Percentiles rank a stretch among this genome's conserved stretches.
Conservation (phyloP, 164 flowering plant genomes). For the Vitis riparia region DNA sequence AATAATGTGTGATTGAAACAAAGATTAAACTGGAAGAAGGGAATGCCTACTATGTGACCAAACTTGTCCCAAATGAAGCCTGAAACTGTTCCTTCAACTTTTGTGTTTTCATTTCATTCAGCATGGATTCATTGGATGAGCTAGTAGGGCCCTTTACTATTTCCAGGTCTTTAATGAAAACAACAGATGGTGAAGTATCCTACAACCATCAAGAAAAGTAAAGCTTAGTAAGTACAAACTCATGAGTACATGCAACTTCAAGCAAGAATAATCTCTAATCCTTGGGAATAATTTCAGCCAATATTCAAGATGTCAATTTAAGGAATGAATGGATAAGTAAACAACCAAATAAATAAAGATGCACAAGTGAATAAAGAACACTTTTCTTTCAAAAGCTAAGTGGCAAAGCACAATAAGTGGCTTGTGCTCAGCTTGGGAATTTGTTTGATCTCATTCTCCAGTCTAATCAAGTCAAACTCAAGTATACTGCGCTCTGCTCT, state of each 20-base stretch:
- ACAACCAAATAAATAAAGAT: no score
- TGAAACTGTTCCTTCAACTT: conserved; percentile 93
- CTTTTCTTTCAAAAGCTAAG: no score
- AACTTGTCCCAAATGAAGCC: conserved; percentile 92
- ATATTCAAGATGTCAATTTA: no score
- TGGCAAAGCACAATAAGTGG: no score
- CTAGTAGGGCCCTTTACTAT: conserved; percentile 36
- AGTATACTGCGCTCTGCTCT: no score
- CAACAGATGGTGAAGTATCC: conserved; percentile 82
- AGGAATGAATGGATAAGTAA: no score
- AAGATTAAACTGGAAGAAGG: no score
- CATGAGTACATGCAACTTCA: not conserved
- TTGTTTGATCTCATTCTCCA: no score
- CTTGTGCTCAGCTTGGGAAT: no score
- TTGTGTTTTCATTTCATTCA: conserved; percentile 49
- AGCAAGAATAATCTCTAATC: not conserved
- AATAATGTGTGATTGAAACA: no score
- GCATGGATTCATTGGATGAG: conserved; percentile 18
- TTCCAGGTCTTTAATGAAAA: conserved; percentile 68
- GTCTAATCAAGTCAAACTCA: no score
- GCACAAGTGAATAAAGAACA: no score
- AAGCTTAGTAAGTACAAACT: not conserved
- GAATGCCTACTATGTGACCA: conserved; percentile 85
- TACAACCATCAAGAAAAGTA: conserved; percentile 23
- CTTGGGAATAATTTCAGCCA: not conserved